A percentile compares a stretch with the other conserved stretches of the same genome.
These are phyloP conservation scores for Penicillium sclerotigenum DNA, from an alignment of 2,329 filamentous ascomycete genomes.

Conservation along the genomic window DNA sequence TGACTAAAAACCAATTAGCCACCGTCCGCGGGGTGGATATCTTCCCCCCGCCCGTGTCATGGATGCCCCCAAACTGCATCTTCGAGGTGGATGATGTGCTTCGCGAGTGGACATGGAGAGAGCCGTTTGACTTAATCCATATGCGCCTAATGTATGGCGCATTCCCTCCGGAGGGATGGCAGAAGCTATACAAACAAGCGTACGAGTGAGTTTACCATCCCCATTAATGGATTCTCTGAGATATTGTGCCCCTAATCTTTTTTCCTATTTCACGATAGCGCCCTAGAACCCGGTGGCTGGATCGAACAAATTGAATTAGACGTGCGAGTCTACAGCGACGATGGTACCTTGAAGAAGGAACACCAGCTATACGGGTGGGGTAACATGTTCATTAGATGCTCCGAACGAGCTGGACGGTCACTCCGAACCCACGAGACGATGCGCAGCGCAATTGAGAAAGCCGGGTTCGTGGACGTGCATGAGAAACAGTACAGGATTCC, in stretches of 20 bases:
- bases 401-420: constrained; percentile 22
- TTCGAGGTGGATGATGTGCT: constrained; percentile 29
- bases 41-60: constrained; percentile 18
- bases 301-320: constrained; percentile 15
- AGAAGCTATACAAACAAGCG: constrained; percentile 7
- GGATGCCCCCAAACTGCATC: constrained; percentile 27
- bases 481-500: constrained; percentile 28
- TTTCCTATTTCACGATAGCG: neutral
- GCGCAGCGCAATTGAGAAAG: constrained; percentile 23
- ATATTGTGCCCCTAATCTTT: neutral
- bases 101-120: constrained; percentile 21
- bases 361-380: constrained; percentile 8
- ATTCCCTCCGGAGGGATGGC: constrained; percentile 7
- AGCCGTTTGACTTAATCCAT: constrained; percentile 27
- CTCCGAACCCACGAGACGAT: constrained; percentile 25
- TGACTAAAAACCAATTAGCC: constrained; percentile 10
- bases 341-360: constrained; percentile 4
- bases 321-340: constrained; percentile 10
- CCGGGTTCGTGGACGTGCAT: constrained; percentile 33
- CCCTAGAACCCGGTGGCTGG: constrained; percentile 6
- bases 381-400: constrained; percentile 20
- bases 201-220: constrained; percentile 9
- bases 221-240: neutral
- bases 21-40: constrained; percentile 23
- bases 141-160: constrained; percentile 16